Evolutionary conservation across 129 eudicot genomes (phyloP), one percentile per base, ranked within the genome.

Genomic region (Lactuca saligna): DNA sequence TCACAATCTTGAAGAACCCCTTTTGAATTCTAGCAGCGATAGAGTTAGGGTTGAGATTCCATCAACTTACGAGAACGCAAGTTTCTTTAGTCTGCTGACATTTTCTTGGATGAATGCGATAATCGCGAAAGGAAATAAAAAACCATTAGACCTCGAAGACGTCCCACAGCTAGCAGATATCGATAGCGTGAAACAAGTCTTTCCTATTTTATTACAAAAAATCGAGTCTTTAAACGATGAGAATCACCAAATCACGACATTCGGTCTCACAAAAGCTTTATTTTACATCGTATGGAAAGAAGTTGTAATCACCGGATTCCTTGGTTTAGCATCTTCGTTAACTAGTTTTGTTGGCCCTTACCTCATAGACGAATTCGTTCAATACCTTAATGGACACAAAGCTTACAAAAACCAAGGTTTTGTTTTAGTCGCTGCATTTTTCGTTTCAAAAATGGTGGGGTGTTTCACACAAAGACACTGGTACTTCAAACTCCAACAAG

Each of bases 261-360:
- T 83, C n/a, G 82, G 82, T 73, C 88, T 94, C 54, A 86, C 83
- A 3, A 94, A 94, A 69, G 89, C 88, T 4, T 73, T 94, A 61
- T 5, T 89, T 42, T 78, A 51, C 8, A 80, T 90, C n/a, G 73
- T 84, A 3, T 79, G 93, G 97, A 82, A 60, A 73, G 97, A 94
- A 54, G 84, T 85, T 4, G 65, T 78, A 5, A 35, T 83, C 35
- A 85, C 99, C 6, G 95, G 81, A 0, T 4, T 89, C 9, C 71
- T 81, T 13, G 89, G 68, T 11, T 57, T 83, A 8, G 65, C 62
- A 3, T 72, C 82, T 62, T 67, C 97, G 0, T 62, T 89, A 60
- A 76, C 91, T 37, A 55, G 88, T 49, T 89, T 85, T 67, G 97
- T 89, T 0, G 97, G 97, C 46, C 99, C 99, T 6, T 89, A 70